A percentile compares a stretch with the other conserved stretches of the same genome.
Evolutionary conservation across 495 filamentous ascomycete genomes (phyloP).

Genomic region (Clohesyomyces aquaticus): DNA sequence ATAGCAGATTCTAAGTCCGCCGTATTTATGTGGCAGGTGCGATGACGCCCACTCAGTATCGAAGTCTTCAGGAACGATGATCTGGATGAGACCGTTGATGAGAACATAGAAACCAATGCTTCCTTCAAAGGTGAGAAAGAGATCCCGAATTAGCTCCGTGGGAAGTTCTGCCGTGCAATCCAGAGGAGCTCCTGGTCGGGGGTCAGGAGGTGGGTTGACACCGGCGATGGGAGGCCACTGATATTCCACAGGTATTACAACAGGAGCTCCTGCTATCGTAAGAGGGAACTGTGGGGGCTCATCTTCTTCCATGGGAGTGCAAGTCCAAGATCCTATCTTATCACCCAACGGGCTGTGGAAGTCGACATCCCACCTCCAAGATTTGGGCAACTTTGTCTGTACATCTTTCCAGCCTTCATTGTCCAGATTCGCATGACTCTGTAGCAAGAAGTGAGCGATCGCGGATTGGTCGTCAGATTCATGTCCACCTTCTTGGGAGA

Average conservation of each 20-base stretch:
- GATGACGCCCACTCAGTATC: conserved; percentile 21
- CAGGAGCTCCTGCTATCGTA: conserved; percentile 15
- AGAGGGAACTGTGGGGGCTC: conserved; percentile 14
- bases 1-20: conserved; percentile 22
- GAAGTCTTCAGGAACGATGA: conserved; percentile 24
- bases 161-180: conserved; percentile 21
- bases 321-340: conserved; percentile 18
- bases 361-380: conserved; percentile 29
- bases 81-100: conserved; percentile 20
- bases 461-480: background rate
- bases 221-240: conserved; percentile 21
- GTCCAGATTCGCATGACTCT: background rate
- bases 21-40: conserved; percentile 29
- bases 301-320: conserved; percentile 12
- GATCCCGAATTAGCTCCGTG: conserved; percentile 12
- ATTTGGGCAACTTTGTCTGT: conserved; percentile 11
- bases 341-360: conserved; percentile 1
- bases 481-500: background rate
- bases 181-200: conserved; percentile 12
- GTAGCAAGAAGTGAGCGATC: background rate
- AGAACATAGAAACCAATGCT: conserved; percentile 25
- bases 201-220: conserved; percentile 23
- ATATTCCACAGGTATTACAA: conserved; percentile 26
- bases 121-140: conserved; percentile 26
- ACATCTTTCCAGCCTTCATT: conserved; percentile 14